Base-by-base conservation (phyloP, 352 stramenopile genomes). In the Phytophthora ramorum region DNA sequence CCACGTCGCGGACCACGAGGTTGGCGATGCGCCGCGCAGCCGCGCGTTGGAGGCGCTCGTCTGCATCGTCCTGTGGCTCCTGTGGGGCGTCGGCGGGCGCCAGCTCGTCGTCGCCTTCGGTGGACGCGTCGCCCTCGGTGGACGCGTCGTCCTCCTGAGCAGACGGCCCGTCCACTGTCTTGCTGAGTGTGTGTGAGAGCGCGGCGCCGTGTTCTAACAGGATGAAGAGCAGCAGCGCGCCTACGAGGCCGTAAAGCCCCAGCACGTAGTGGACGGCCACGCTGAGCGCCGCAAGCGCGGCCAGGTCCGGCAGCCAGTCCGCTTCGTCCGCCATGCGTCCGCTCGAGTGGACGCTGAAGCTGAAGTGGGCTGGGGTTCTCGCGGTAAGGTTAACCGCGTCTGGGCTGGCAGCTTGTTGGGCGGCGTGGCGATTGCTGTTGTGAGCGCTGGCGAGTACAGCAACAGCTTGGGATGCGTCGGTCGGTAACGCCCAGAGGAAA, bases 251-350 rank as follows among this genome's bases (percentile, higher is more conserved):
- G 54, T 80, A 79, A 8, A 91, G 35, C 1, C 85, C 85, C 30
- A 91, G 55, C 5, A 85, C 73, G 60, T 85, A 91, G 66, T 92
- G 85, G 34, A 91, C 75, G n/a, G 85, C 72, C 28, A 83, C 83
- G 49, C 71, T 87, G 24, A 87, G 61, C 40, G 68, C 62, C 8
- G 83, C 77, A 13, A 93, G 63, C 19, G 87, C 66, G 47, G 85
- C 81, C 17, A 93, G 49, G 52, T 93, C 85, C 40, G 62, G 56
- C 49, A 90, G 79, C 71, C 79, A 74, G 43, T 84, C 77, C 40
- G 57, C 51, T 35, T 73, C 57, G 53, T 79, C 57, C 54, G 49
- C 57, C 71, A 75, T 79, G 35, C 48, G 55, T 73, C 58, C 63
- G 35, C 69, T 32, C 34, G 14, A 37, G 8, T 53, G 52, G 26